Conservation (phyloP, 495 filamentous ascomycete species). For the Lichenothelia convexa region DNA sequence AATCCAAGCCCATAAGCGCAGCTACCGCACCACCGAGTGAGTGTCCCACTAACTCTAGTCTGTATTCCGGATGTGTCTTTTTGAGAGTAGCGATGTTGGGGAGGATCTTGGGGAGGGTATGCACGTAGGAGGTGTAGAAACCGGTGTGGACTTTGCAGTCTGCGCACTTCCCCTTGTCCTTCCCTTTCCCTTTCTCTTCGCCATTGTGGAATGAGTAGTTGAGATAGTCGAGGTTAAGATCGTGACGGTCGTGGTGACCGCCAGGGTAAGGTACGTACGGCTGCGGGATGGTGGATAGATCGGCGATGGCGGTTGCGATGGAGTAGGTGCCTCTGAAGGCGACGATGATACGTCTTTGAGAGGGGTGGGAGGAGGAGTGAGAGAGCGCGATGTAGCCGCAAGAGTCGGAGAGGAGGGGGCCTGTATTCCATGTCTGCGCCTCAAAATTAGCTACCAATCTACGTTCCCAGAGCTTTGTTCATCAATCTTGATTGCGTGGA, state of each 20-base stretch:
- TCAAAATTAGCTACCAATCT: too few relatives aligned
- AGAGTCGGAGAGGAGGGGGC: constrained; percentile 67
- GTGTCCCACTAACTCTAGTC: constrained; percentile 67
- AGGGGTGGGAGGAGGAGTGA: constrained; percentile 31
- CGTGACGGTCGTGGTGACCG: constrained; percentile 19
- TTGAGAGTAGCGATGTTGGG: constrained; percentile 35
- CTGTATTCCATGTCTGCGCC: constrained; percentile 77
- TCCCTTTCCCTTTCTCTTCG: too few relatives aligned
- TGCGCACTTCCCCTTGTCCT: constrained; percentile 29
- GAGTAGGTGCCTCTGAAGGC: constrained; percentile 93
- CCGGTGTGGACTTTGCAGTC: constrained; percentile 88
- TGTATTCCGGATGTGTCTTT: constrained; percentile 45
- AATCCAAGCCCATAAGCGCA: constrained; percentile 66
- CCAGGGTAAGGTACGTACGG: constrained; percentile 74
- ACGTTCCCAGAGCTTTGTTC: too few relatives aligned
- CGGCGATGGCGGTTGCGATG: constrained; percentile 71
- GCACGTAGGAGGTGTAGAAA: constrained; percentile 68
- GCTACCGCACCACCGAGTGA: constrained; percentile 88
- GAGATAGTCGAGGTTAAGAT: constrained; percentile 2
- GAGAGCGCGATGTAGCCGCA: constrained; percentile 88
- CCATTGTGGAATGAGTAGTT: not conserved
- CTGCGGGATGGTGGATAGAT: constrained; percentile 75
- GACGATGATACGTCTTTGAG: constrained; percentile 50
- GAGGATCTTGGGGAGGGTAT: constrained; percentile 45
- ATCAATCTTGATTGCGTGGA: too few relatives aligned